Evolutionary conservation across 305 asterid genomes (phyloP).

Genomic region (Fraxinus platypoda): DNA sequence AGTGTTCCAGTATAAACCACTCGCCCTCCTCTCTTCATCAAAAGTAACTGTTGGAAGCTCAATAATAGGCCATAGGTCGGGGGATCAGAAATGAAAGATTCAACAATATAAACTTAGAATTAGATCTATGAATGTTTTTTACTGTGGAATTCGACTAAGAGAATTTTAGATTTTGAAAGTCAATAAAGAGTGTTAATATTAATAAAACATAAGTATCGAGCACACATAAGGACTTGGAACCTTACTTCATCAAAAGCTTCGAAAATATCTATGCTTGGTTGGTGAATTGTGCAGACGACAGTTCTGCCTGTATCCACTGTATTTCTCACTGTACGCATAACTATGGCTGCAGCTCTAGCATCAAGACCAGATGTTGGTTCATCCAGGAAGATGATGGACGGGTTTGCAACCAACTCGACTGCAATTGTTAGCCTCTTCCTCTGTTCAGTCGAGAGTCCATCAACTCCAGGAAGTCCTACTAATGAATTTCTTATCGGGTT

Average conservation of each 20-base stretch:
- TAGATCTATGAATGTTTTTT: background rate
- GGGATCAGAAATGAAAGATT: background rate
- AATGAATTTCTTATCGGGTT: slow-evolving; percentile 33
- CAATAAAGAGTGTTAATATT: background rate
- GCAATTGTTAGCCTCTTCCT: slow-evolving; percentile 51
- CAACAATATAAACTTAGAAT: background rate
- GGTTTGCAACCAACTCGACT: slow-evolving; percentile 50
- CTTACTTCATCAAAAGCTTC: slow-evolving; percentile 49
- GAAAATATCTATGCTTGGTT: slow-evolving; percentile 53
- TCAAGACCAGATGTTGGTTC: slow-evolving; percentile 57
- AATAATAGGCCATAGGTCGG: background rate
- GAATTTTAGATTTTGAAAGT: background rate
- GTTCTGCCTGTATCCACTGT: slow-evolving; percentile 49
- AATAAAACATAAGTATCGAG: background rate
- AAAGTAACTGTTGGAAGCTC: slow-evolving; percentile 30
- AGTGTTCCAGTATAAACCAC: slow-evolving; percentile 41
- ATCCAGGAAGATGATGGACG: slow-evolving; percentile 55
- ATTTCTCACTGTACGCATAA: slow-evolving; percentile 45
- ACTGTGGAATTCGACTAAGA: background rate
- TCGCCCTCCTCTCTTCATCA: slow-evolving; percentile 53
- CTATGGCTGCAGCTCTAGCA: slow-evolving; percentile 55
- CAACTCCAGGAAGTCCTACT: slow-evolving; percentile 48
- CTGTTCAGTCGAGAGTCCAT: slow-evolving; percentile 54
- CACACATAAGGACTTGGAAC: background rate
- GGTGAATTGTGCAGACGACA: slow-evolving; percentile 49